phyloP scores from a whole-genome alignment of 2,329 filamentous ascomycete species.

The Pezicula neosporulosa region DNA sequence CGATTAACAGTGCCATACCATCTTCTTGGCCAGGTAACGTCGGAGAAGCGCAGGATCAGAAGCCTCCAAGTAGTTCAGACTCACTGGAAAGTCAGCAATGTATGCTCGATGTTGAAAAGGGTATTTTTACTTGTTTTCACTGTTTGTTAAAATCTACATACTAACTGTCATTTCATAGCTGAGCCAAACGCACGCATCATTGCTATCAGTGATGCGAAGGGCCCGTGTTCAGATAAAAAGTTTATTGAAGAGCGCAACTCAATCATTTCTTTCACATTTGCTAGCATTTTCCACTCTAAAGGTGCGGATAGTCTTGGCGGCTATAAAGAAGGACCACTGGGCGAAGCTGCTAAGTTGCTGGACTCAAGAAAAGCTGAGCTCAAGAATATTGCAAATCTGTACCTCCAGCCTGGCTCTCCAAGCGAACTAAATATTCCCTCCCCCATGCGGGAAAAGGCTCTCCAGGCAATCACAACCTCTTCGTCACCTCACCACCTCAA shows the following conservation, averaged over 20 bases:
- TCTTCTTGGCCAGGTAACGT: background rate
- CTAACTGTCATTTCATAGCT: background rate
- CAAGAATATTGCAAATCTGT: slow-evolving; percentile 36
- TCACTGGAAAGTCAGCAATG: background rate
- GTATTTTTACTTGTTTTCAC: background rate
- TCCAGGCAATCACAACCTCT: slow-evolving; percentile 31
- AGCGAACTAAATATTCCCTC: slow-evolving; percentile 47
- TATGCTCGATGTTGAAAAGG: background rate
- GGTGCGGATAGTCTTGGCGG: background rate
- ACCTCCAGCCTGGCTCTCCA: slow-evolving; percentile 36
- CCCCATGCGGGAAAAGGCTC: slow-evolving; percentile 35
- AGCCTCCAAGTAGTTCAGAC: background rate
- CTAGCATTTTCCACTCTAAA: background rate
- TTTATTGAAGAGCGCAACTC: background rate
- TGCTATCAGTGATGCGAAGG: background rate
- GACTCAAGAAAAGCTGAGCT: slow-evolving; percentile 28
- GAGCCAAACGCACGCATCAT: background rate
- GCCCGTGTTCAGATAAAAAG: background rate
- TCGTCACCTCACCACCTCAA: slow-evolving; percentile 35
- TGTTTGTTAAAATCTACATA: background rate
- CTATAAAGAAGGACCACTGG: background rate
- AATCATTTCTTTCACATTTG: background rate
- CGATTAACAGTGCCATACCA: background rate
- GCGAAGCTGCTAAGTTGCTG: background rate
- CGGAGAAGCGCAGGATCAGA: background rate